phyloP scores from a whole-genome alignment of 306 rosid genomes.

The Rosa persica region DNA sequence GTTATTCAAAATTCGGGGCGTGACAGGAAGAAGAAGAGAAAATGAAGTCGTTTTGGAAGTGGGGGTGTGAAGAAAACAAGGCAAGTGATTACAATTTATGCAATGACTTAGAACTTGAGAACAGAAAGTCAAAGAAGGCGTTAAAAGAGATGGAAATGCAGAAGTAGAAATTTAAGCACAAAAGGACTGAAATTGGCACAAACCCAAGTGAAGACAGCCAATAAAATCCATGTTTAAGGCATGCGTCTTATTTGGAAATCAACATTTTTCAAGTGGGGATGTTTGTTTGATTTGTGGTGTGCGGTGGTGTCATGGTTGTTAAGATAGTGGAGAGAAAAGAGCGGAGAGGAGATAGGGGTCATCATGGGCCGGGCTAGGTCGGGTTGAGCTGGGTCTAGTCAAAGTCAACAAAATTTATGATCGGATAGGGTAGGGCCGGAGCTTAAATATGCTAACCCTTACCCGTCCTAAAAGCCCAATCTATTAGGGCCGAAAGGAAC shows the following conservation, averaged over 20 bases:
- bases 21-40: too few species aligned
- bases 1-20: too few species aligned
- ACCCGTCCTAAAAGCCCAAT: too few species aligned
- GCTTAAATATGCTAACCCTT: too few species aligned
- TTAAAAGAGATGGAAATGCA: slow-evolving; percentile 20
- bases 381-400: too few species aligned
- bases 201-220: slow-evolving; percentile 28
- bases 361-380: too few species aligned
- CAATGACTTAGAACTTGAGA: not conserved
- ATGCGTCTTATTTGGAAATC: slow-evolving; percentile 16
- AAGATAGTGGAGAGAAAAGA: too few species aligned
- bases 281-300: slow-evolving; percentile 35
- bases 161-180: slow-evolving; percentile 4
- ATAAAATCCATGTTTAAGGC: not conserved
- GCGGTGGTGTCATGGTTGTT: too few species aligned
- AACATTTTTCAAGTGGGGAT: slow-evolving; percentile 4
- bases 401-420: too few species aligned
- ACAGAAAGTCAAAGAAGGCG: not conserved
- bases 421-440: too few species aligned
- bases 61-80: slow-evolving; percentile 13
- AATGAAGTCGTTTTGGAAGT: not conserved
- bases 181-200: slow-evolving; percentile 12
- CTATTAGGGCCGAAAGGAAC: too few species aligned
- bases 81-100: not conserved
- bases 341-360: too few species aligned